Base-by-base conservation (phyloP, 2,329 filamentous ascomycete species). In the Alternaria arbusti region DNA sequence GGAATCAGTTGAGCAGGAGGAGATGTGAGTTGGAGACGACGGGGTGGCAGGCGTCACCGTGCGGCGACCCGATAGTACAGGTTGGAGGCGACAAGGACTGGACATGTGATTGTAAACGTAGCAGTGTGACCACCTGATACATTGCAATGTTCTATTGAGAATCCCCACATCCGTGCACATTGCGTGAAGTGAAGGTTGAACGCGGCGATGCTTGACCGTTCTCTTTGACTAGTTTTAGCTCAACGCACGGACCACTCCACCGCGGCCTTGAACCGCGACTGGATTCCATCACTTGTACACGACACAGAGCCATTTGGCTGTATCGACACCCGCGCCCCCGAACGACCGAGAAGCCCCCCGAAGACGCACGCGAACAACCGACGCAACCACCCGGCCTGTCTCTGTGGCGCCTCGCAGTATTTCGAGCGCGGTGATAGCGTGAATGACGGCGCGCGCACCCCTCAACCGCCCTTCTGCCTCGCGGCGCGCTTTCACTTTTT, bases 391-490 rank as follows among this genome's bases (percentile, higher is more conserved):
- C 2, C 25, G 25, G 45, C 28, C 26, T 17, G 32, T 46, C 36
- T 51, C 40, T 40, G 22, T 20, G 43, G 13, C 26, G 51, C 50
- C 28, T 43, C 43, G 30, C 54, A 49, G 43, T 43, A 57, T 50
- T 15, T 36, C 36, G 59, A 59, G 51, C 63, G 50, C 56, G 66
- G 58, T 51, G 44, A 64, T 45, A 61, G 68, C 55, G 68, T 72
- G 64, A 52, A 74, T 73, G 70, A 72, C 69, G 69, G 61, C 63
- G 59, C 52, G 64, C 65, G 59, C 65, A 63, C 59, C 57, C 57
- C 65, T 63, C 64, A 32, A 63, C 57, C 47, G 56, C 58, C 65
- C 63, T 65, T 49, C 59, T 62, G 66, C 64, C 60, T 22, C 52
- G 63, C 64, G 63, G 68, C 57, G 66, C 65, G 63, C 66, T 47